These are phyloP conservation scores for Leishmania tarentolae DNA, from an alignment of 208 protist species.

Conservation along the genomic window DNA sequence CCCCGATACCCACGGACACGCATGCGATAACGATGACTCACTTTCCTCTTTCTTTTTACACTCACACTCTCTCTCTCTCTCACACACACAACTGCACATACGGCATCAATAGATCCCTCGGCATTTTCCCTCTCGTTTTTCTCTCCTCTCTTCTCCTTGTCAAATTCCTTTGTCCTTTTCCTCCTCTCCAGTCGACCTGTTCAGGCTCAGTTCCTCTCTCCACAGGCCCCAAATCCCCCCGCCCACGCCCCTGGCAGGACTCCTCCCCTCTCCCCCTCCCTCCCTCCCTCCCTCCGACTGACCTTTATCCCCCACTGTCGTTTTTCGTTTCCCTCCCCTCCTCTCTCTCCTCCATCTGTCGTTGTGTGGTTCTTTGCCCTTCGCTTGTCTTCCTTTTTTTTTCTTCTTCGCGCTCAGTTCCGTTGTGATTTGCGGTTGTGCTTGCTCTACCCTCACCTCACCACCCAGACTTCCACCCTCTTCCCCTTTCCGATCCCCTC, in stretches of 20 bases:
- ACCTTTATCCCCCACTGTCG: neutral
- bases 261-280: too few relatives aligned
- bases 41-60: neutral
- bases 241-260: too few relatives aligned
- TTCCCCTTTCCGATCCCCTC: neutral
- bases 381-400: neutral
- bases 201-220: neutral
- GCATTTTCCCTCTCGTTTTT: neutral
- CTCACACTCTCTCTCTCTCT: neutral
- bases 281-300: neutral
- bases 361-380: too few relatives aligned
- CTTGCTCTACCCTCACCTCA: neutral
- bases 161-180: neutral
- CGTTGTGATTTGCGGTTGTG: neutral
- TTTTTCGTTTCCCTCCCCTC: neutral
- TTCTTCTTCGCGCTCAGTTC: neutral
- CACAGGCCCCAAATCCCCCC: neutral
- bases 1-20: constrained; percentile 2
- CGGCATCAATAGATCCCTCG: neutral
- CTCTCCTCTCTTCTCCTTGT: neutral
- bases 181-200: neutral
- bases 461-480: neutral
- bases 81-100: neutral
- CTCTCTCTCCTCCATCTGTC: neutral
- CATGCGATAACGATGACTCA: neutral